Conservation (phyloP, 495 filamentous ascomycete genomes). For the Antarctomyces pellizariae region DNA sequence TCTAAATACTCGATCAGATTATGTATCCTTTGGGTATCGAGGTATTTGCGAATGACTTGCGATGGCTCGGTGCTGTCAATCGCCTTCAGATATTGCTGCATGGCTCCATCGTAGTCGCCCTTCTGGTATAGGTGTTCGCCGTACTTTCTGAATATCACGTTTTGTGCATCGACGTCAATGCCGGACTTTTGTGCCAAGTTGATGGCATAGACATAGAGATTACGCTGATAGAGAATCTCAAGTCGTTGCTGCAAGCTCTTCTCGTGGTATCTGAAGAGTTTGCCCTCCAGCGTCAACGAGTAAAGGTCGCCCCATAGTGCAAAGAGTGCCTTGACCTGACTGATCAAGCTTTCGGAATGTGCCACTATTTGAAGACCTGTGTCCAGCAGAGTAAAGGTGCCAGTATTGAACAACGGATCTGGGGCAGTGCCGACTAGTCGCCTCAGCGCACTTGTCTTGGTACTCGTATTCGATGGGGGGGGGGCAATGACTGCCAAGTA, state of each 20-base stretch:
- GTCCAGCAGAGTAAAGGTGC: conserved; percentile 71
- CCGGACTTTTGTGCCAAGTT: conserved; percentile 80
- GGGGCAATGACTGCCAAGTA: conserved; percentile 82
- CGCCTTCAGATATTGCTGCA: conserved; percentile 92
- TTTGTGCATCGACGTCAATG: conserved; percentile 54
- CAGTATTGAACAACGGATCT: conserved; percentile 56
- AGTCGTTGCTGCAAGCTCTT: conserved; percentile 76
- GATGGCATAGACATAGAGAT: conserved; percentile 77
- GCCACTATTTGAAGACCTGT: conserved; percentile 79
- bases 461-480: conserved; percentile 27
- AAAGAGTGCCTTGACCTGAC: conserved; percentile 58
- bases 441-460: conserved; percentile 25
- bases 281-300: conserved; percentile 69
- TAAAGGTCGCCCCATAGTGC: conserved; percentile 82
- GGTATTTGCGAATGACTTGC: conserved; percentile 84
- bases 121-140: conserved; percentile 93
- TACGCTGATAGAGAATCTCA: conserved; percentile 83
- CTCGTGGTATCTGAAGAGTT: conserved; percentile 79
- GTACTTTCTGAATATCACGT: conserved; percentile 79
- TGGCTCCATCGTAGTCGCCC: conserved; percentile 83
- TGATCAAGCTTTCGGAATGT: conserved; percentile 61
- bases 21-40: conserved; percentile 90
- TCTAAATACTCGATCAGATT: conserved; percentile 96
- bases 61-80: conserved; percentile 90
- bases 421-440: conserved; percentile 40